phyloP scores from a whole-genome alignment of 495 filamentous ascomycete genomes.

The Hyaloscypha hepaticicola region DNA sequence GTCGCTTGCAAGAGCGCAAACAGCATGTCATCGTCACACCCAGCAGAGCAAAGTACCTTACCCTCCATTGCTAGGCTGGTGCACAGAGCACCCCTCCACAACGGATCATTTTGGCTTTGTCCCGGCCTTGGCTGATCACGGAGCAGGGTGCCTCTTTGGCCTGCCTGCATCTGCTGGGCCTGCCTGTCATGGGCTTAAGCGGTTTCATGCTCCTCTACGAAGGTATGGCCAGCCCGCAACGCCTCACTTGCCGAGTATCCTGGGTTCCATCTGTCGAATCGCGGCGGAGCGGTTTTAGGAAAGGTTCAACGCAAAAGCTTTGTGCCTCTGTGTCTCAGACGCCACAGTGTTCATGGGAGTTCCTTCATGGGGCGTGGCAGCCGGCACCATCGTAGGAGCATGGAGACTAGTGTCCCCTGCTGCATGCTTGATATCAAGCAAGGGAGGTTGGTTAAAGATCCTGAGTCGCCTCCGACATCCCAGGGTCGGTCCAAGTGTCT shows the following conservation, averaged over 20 bases:
- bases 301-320: slow-evolving; percentile 1
- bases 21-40: not conserved
- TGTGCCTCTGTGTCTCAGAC: slow-evolving; percentile 26
- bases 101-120: not conserved
- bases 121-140: slow-evolving; percentile 4
- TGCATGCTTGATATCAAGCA: slow-evolving; percentile 18
- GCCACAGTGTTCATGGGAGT: slow-evolving; percentile 29
- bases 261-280: not conserved
- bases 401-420: slow-evolving; percentile 18
- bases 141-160: slow-evolving; percentile 1
- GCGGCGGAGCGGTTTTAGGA: not conserved
- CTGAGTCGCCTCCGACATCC: slow-evolving; percentile 21
- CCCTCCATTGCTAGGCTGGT: not conserved
- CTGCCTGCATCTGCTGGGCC: not conserved
- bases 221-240: not conserved
- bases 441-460: slow-evolving; percentile 13
- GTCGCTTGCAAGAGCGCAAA: slow-evolving; percentile 6
- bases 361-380: not conserved
- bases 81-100: not conserved
- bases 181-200: slow-evolving; percentile 24
- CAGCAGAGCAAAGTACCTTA: not conserved
- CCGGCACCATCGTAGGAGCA: slow-evolving; percentile 30
- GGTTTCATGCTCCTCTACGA: slow-evolving; percentile 25
- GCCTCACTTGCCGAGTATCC: slow-evolving; percentile 10
- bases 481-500: slow-evolving; percentile 25